Evolutionary conservation across 192 early-diverging fungal genomes (phyloP).

Genomic region (Coemansia sp.): DNA sequence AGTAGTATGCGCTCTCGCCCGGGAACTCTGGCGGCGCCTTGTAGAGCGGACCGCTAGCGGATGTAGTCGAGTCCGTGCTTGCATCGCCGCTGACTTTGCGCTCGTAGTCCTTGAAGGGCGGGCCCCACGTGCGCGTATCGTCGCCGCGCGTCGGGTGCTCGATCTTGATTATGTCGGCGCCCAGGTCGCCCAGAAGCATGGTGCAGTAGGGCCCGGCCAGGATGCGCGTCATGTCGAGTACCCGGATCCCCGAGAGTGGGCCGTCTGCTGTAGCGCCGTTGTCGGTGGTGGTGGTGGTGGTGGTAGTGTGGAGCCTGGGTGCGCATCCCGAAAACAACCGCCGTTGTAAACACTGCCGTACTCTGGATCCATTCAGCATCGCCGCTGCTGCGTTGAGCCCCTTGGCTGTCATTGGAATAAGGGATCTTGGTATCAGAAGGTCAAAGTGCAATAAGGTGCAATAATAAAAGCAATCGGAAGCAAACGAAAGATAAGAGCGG

Average conservation of each 20-base stretch:
- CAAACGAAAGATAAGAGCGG: background rate
- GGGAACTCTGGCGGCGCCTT: constrained; percentile 37
- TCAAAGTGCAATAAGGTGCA: no score
- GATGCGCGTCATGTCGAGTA: constrained; percentile 72
- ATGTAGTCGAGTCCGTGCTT: constrained; percentile 15
- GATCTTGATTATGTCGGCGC: constrained; percentile 88
- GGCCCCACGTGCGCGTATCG: constrained; percentile 89
- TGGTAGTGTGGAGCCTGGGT: background rate
- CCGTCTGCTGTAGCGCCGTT: constrained; percentile 10
- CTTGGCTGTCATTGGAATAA: background rate
- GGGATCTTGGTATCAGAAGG: background rate
- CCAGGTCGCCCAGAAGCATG: constrained; percentile 76
- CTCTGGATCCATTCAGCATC: background rate
- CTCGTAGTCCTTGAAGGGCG: constrained; percentile 52
- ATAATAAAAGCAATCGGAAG: no score
- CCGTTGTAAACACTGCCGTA: background rate
- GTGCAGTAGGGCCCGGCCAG: constrained; percentile 80
- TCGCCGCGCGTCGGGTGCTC: constrained; percentile 81
- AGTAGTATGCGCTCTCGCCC: constrained; percentile 84
- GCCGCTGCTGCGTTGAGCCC: background rate
- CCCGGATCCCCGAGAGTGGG: constrained; percentile 64
- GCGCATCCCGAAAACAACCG: background rate
- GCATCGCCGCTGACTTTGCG: constrained; percentile 12
- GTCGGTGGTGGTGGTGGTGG: background rate
- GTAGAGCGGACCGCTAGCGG: constrained; percentile 22